Base-by-base conservation (phyloP, 805 yeast species). In the Phaffomyces opuntiae region DNA sequence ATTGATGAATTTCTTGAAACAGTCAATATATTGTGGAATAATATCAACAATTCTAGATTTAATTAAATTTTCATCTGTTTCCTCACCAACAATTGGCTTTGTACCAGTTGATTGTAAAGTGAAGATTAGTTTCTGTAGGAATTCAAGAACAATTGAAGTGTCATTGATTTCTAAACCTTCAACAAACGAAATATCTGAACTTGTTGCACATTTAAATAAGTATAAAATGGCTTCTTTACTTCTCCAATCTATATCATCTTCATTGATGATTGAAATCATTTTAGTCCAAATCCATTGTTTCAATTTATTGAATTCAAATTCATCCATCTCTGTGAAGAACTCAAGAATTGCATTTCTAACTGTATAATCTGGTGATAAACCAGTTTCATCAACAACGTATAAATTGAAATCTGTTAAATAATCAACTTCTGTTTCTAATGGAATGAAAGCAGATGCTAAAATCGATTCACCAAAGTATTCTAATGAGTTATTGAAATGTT, bases 331-430 rank as follows among this genome's bases (percentile, higher is more conserved):
- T 0, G 75, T 63, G 6, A 86, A 51, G 32, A 78, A 73, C 27
- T 82, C 87, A 26, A 70, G 68, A 1, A 81, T 66, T 0, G 84
- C 73, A 41, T 80, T 83, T 44, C 98, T 74, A 1, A 81, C 74
- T 2, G 74, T 62, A 9, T 64, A 63, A 6, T 74, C 76, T 0
- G 81, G 66, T 0, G 81, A 66, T 31, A 89, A 70, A 2, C 88
- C 96, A 2, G 87, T 72, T 46, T 86, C 89, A 33, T 78, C 83
- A 3, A 89, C 76, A 7, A 87, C 85, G 60, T 78, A 88, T 4
- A 62, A 64, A 56, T 89, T 87, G 56, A 80, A 75, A 57, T 89
- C 90, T 2, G 66, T 68, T 4, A 63, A 60, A 72, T 82, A 86
- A n/a, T 50, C 51, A 5, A 72, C 73, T 33, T 69, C 74, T 0